These are phyloP conservation scores for Alternaria sp. DNA, from an alignment of 2,329 filamentous ascomycete genomes.

Conservation along the genomic window DNA sequence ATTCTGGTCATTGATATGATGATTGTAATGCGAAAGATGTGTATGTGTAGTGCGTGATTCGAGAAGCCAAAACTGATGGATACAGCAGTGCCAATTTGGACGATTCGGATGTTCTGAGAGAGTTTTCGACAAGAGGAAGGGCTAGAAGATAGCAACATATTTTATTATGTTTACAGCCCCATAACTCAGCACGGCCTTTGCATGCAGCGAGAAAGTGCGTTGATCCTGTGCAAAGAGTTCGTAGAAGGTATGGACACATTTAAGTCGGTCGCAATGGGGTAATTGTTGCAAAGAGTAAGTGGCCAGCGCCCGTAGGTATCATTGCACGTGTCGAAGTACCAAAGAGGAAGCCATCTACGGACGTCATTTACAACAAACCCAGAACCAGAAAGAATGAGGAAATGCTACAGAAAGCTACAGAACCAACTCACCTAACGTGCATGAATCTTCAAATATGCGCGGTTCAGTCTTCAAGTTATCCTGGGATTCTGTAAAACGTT, in stretches of 20 bases:
- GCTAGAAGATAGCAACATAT: neutral
- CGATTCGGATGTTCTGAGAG: neutral
- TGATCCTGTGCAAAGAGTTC: neutral
- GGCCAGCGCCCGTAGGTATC: neutral
- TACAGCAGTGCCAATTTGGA: neutral
- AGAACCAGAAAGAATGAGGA: neutral
- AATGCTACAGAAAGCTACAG: neutral
- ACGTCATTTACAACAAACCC: neutral
- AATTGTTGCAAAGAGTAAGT: neutral
- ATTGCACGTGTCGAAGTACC: neutral
- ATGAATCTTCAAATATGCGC: neutral
- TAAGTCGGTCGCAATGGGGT: neutral
- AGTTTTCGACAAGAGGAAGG: neutral
- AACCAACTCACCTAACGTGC: neutral
- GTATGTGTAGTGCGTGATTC: slow-evolving; percentile 10
- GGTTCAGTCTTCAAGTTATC: no score
- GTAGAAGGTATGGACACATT: neutral
- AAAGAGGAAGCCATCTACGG: neutral
- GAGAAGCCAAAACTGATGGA: slow-evolving; percentile 11
- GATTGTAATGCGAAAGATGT: slow-evolving; percentile 4
- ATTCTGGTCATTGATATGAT: slow-evolving; percentile 2
- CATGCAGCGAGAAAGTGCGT: neutral
- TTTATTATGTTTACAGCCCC: neutral
- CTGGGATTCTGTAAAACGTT: no score
- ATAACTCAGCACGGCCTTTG: neutral